Percentiles rank a stretch among this genome's conserved stretches.
Conservation (phyloP, 2,329 filamentous ascomycete species). For the Trichoderma simmonsii region DNA sequence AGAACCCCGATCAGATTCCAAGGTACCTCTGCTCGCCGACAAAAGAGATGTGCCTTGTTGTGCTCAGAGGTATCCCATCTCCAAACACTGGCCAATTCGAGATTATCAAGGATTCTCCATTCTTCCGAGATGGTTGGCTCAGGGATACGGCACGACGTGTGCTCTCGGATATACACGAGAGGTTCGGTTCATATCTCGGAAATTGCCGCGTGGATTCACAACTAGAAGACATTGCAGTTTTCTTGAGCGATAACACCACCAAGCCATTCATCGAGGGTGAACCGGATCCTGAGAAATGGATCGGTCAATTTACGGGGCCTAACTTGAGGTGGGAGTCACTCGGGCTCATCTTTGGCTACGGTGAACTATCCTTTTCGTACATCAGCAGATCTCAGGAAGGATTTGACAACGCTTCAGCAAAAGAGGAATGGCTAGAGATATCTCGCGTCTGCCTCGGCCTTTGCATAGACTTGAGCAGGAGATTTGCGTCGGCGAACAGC, state of each 20-base stretch:
- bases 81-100: slow-evolving; percentile 24
- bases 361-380: neutral
- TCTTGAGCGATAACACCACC: slow-evolving; percentile 38
- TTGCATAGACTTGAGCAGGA: slow-evolving; percentile 21
- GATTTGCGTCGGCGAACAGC: slow-evolving; percentile 33
- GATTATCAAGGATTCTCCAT: slow-evolving; percentile 13
- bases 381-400: neutral
- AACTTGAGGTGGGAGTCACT: slow-evolving; percentile 45
- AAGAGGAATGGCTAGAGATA: slow-evolving; percentile 11
- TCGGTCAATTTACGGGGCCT: slow-evolving; percentile 37
- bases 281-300: slow-evolving; percentile 36
- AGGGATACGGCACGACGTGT: slow-evolving; percentile 29
- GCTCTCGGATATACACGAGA: slow-evolving; percentile 31
- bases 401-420: neutral
- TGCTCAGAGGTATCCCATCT: slow-evolving; percentile 37
- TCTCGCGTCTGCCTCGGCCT: slow-evolving; percentile 18
- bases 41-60: slow-evolving; percentile 37
- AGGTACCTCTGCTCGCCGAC: slow-evolving; percentile 27
- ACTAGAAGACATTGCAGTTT: slow-evolving; percentile 36
- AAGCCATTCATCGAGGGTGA: slow-evolving; percentile 36
- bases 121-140: slow-evolving; percentile 33
- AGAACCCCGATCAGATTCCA: slow-evolving; percentile 1
- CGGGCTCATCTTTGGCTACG: slow-evolving; percentile 33
- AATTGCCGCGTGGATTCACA: slow-evolving; percentile 25
- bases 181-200: slow-evolving; percentile 31